Evolutionary conservation across 129 eudicot species (phyloP).

Genomic region (Smallanthus sonchifolius): DNA sequence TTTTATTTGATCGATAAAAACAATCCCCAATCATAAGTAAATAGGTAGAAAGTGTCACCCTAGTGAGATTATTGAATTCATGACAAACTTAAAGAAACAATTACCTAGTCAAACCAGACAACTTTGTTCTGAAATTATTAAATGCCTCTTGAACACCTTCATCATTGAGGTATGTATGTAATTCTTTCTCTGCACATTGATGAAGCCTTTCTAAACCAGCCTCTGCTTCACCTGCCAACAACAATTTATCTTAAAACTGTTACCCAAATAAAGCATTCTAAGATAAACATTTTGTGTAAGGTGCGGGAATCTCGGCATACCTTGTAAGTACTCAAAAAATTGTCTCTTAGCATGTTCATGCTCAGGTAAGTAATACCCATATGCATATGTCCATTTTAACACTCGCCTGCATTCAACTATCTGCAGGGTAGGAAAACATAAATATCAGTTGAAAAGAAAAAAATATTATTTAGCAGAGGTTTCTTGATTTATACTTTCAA

Average conservation of each 20-base stretch:
- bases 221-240: conserved; percentile 76
- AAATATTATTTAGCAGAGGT: not conserved
- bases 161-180: conserved; percentile 31
- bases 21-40: not conserved
- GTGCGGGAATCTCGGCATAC: conserved; percentile 21
- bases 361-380: conserved; percentile 69
- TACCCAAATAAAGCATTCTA: not conserved
- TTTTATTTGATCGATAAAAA: not conserved
- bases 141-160: conserved; percentile 32
- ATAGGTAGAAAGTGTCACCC: not conserved
- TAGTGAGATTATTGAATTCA: not conserved
- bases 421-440: conserved; percentile 29
- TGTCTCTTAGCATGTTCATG: conserved; percentile 50
- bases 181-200: conserved; percentile 76
- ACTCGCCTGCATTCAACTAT: conserved; percentile 90
- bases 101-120: conserved; percentile 70
- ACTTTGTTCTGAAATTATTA: conserved; percentile 52
- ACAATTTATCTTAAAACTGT: not conserved
- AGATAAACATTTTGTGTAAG: not conserved
- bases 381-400: conserved; percentile 83
- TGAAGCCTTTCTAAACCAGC: conserved; percentile 79
- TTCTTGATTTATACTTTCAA: not conserved
- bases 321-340: conserved; percentile 81
- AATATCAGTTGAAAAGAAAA: not conserved
- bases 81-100: not conserved